Evolutionary conservation across 2,329 filamentous ascomycete species (phyloP), one percentile per base, ranked within the genome.

Genomic region (Alternaria sp.): DNA sequence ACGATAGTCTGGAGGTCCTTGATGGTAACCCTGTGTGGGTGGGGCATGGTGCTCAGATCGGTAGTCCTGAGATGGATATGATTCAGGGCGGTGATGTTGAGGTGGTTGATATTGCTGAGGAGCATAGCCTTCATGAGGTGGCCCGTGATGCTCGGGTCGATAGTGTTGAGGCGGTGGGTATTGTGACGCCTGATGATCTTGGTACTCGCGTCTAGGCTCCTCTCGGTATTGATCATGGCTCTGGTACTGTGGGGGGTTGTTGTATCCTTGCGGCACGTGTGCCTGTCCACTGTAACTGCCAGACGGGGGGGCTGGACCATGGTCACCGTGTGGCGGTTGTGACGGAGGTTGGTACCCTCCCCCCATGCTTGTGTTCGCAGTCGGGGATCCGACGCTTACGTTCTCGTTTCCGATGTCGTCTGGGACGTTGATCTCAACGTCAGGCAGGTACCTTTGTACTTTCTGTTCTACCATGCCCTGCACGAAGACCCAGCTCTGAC

Each of bases 331-430:
- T 30, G 63, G 56, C 10, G 60, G 37, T 28, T 55, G 64, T n/a
- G 63, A 65, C 10, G 58, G 23, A 26, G 63, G 28, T 47, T 56
- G 47, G 28, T 68, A 63, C 9, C 60, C 64, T 47, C 68, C 66
- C 26, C 70, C 65, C 14, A 66, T 55, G 10, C 54, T 20, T 12
- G 60, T 58, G 23, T 51, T 61, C 41, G 64, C 44, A 18, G 57
- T 65, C 9, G 74, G 74, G 18, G 65, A 47, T 21, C 73, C 74
- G 5, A 76, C 74, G 44, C 72, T 75, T 18, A 76, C 74, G 54
- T 69, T 68, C 30, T 76, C 74, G 46, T 76, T 74, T 25, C 74
- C 74, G 49, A 76, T 76, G 20, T 76, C 74, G 45, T 76, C 74
- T 21, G 72, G 73, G 0, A 76, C 73, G 6, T 62, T 64, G 54